Evolutionary conservation across 768 basidiomycete genomes (phyloP).

Genomic region (Calocybe cyanea): DNA sequence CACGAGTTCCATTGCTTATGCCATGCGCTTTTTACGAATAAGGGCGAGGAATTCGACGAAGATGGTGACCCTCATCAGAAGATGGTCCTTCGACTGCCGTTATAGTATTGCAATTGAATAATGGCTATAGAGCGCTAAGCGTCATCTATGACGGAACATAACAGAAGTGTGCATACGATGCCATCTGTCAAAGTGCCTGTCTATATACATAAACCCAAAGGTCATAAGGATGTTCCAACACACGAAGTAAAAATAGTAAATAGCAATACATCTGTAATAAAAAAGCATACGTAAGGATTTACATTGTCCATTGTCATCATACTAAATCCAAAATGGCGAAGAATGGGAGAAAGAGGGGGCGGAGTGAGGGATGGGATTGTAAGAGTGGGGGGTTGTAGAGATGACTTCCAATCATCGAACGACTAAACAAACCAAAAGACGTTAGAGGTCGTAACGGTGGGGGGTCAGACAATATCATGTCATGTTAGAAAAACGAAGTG

Average conservation of each 20-base stretch:
- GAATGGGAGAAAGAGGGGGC: too few species aligned
- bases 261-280: constrained; percentile 31
- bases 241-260: background rate
- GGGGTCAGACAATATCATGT: constrained; percentile 15
- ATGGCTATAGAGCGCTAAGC: too few species aligned
- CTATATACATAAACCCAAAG: too few species aligned
- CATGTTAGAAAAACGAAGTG: constrained; percentile 29
- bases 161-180: too few species aligned
- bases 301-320: constrained; percentile 14
- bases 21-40: too few species aligned
- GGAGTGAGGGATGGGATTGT: background rate
- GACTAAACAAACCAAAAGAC: constrained; percentile 26
- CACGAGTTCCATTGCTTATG: constrained; percentile 22
- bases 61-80: constrained; percentile 85
- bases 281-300: constrained; percentile 23
- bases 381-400: too few species aligned
- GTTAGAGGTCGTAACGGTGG: constrained; percentile 25
- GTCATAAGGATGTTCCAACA: too few species aligned
- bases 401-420: constrained; percentile 1
- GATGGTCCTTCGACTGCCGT: constrained; percentile 61
- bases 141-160: too few species aligned
- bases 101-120: constrained; percentile 12
- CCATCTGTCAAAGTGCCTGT: too few species aligned
- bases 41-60: constrained; percentile 76
- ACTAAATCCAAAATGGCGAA: constrained; percentile 27